Evolutionary conservation across 2,329 filamentous ascomycete genomes (phyloP), one percentile per base, ranked within the genome.

Genomic region (Ustulina deusta): DNA sequence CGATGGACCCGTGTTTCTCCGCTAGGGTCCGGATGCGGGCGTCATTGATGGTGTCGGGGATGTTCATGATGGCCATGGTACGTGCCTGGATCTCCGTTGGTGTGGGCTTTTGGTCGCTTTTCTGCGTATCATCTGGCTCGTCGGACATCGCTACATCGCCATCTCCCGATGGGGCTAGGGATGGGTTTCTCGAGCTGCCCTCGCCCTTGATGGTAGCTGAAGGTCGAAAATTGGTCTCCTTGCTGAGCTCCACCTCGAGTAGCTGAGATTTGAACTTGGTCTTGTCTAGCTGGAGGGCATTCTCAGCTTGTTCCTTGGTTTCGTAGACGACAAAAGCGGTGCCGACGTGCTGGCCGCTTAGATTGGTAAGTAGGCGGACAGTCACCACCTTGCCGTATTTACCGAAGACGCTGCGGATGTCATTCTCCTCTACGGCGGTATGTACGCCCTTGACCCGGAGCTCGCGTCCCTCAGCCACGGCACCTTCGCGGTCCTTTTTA

Each of bases 11-110:
- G 51, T 90, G 85, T 1, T 89, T 86, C 73, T 93, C 91, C 9
- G 92, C 89, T 2, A 97, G 82, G 0, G 89, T 85, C 51, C 88
- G 88, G 62, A 99, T 88, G 34, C 94, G 93, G 1, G 92, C 89
- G 75, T 97, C 93, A 71, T 97, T 97, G 74, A 98, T 89, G 0
- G 94, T 98, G 76, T 98, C 96, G 0, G 96, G 93, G 0, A 99
- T 83, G 69, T 94, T 91, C 80, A 97, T 88, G 32, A 99, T 83
- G 10, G 91, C 91, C 57, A 98, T 85, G 0, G 93, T 96, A 60
- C 93, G 90, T 57, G 90, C 87, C 34, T 83, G 79, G 22, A 88
- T 86, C 17, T 89, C 85, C 6, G 78, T 78, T 7, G 81, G 79
- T 0, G 84, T 83, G 20, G 84, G 82, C 13, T 76, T 76, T 17